Percentiles rank a stretch among this genome's conserved stretches.
phyloP scores from a whole-genome alignment of 73 alveolate genomes.

The Uronychia setigera region DNA sequence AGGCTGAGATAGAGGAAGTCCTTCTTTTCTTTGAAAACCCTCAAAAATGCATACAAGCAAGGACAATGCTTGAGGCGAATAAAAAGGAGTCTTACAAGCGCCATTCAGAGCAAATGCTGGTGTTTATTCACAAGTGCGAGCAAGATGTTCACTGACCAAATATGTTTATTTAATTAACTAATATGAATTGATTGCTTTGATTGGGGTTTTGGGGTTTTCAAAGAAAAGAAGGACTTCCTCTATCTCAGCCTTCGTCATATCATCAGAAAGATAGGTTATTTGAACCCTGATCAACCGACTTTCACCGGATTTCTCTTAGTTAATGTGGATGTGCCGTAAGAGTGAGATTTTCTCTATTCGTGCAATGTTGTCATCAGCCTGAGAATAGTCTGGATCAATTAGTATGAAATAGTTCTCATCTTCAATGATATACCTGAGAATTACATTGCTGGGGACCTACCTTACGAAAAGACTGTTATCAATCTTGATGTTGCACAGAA shows the following conservation, averaged over 20 bases:
- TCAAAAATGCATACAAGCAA: no score
- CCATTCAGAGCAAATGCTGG: no score
- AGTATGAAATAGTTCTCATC: conserved; percentile 63
- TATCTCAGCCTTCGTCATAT: not conserved
- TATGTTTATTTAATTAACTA: no score
- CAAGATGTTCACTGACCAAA: no score
- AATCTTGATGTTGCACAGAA: conserved; percentile 41
- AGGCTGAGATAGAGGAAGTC: conserved; percentile 19
- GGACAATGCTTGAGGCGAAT: no score
- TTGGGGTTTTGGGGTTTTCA: no score
- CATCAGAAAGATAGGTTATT: not conserved
- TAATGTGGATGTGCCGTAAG: not conserved
- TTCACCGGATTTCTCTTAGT: not conserved
- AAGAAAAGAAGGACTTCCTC: conserved; percentile 34
- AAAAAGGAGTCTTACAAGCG: no score
- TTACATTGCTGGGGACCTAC: not conserved
- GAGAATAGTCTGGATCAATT: conserved; percentile 41
- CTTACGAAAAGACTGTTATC: conserved; percentile 11
- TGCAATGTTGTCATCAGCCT: conserved; percentile 24
- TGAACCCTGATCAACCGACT: not conserved
- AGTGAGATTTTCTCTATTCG: not conserved
- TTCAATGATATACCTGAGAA: conserved; percentile 39
- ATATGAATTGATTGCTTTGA: no score
- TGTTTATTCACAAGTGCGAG: no score
- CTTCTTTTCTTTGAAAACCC: conserved; percentile 39